Percentiles rank a stretch among this genome's conserved stretches.
Evolutionary conservation across 805 yeast species (phyloP).

Genomic region (Martiniozyma abietophila): DNA sequence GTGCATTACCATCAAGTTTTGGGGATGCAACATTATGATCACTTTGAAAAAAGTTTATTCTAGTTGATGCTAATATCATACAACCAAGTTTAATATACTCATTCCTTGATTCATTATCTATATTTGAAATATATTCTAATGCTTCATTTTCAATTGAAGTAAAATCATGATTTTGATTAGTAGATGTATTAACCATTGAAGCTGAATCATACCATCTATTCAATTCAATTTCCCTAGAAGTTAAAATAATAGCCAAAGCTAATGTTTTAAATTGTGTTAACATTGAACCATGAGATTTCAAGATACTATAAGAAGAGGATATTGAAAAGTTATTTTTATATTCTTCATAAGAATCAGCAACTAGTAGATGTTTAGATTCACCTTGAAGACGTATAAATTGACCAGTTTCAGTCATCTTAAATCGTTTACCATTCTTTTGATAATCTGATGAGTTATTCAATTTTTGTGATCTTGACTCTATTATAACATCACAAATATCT

Average conservation of each 20-base stretch:
- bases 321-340: conserved; percentile 28
- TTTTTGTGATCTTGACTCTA: conserved; percentile 13
- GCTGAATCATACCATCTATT: conserved; percentile 38
- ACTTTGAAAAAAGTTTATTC: conserved; percentile 44
- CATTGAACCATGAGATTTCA: conserved; percentile 31
- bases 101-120: conserved; percentile 17
- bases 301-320: conserved; percentile 35
- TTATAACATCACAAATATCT: conserved; percentile 20
- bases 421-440: conserved; percentile 37
- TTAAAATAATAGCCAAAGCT: conserved; percentile 39
- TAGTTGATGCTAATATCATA: conserved; percentile 35
- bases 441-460: conserved; percentile 26
- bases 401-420: conserved; percentile 36
- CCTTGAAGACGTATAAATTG: conserved; percentile 39
- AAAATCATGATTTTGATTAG: conserved; percentile 28
- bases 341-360: conserved; percentile 24
- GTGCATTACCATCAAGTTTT: conserved; percentile 36
- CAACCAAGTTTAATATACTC: conserved; percentile 35
- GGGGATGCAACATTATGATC: conserved; percentile 44
- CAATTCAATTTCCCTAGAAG: conserved; percentile 39
- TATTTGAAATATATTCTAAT: conserved; percentile 24
- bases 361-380: conserved; percentile 39
- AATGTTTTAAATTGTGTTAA: conserved; percentile 30
- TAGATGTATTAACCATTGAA: conserved; percentile 31
- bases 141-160: conserved; percentile 23